Conservation (phyloP, 1,284 basidiomycete species). For the Peniophora sp. region DNA sequence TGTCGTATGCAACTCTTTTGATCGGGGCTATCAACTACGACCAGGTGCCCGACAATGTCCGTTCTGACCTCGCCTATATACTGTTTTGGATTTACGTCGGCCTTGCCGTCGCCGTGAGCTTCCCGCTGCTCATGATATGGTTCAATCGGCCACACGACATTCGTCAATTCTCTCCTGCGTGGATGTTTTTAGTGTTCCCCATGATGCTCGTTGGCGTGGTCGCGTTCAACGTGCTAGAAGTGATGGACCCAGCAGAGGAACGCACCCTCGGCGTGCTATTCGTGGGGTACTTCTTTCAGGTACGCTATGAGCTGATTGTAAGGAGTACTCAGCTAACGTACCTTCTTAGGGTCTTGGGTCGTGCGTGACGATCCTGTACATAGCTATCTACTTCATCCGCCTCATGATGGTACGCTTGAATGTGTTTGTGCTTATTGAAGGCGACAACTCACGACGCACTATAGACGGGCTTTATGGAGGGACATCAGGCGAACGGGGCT, state of each 20-base stretch:
- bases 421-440: background rate
- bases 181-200: slow-evolving; percentile 33
- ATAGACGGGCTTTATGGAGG: slow-evolving; percentile 38
- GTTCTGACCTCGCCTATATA: slow-evolving; percentile 17
- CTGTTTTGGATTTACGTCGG: slow-evolving; percentile 40
- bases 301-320: too few species aligned
- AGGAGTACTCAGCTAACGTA: too few species aligned
- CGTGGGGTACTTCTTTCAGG: slow-evolving; percentile 42
- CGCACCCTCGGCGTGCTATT: slow-evolving; percentile 35
- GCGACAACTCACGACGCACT: background rate
- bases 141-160: slow-evolving; percentile 40
- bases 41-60: slow-evolving; percentile 20
- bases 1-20: slow-evolving; percentile 42
- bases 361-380: slow-evolving; percentile 45
- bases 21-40: slow-evolving; percentile 42
- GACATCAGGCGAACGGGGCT: slow-evolving; percentile 42
- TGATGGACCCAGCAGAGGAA: slow-evolving; percentile 26
- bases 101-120: slow-evolving; percentile 31
- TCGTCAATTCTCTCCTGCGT: slow-evolving; percentile 36
- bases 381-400: slow-evolving; percentile 42
- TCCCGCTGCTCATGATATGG: slow-evolving; percentile 45
- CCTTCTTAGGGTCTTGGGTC: slow-evolving; percentile 27
- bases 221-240: slow-evolving; percentile 34
- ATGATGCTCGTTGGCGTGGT: slow-evolving; percentile 39
- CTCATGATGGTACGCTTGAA: slow-evolving; percentile 19